phyloP scores from a whole-genome alignment of 75 land plant species.

The Pseudotsuga menziesii region DNA sequence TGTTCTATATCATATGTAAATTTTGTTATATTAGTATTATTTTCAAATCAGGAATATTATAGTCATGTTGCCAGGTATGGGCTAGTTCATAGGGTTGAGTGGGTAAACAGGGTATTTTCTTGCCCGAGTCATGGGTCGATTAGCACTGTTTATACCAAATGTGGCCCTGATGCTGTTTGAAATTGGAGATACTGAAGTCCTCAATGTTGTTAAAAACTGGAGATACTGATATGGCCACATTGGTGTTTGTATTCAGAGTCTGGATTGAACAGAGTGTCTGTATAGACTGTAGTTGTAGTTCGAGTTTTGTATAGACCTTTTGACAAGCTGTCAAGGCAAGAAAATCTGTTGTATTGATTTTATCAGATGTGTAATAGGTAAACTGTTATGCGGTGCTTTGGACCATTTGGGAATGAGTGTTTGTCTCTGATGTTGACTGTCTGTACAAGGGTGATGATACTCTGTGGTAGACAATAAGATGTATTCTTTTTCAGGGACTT shows the following conservation, averaged over 20 bases:
- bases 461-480: not conserved
- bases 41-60: not conserved
- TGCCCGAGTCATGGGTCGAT: not conserved
- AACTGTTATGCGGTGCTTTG: not conserved
- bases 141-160: not conserved
- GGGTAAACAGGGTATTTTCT: not conserved
- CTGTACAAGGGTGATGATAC: not conserved
- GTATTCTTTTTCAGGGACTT: not conserved
- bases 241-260: not conserved
- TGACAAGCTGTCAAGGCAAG: not conserved
- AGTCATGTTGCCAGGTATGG: not conserved
- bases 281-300: not conserved
- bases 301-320: constrained; percentile 1
- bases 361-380: not conserved
- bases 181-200: not conserved
- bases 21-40: too few species aligned
- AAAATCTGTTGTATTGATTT: not conserved
- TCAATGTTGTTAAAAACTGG: not conserved
- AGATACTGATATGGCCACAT: not conserved
- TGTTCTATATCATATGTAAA: too few species aligned
- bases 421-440: not conserved
- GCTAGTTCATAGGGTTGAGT: not conserved
- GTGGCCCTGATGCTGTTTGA: not conserved
- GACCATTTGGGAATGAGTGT: not conserved
- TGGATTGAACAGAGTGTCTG: too few species aligned